phyloP scores from a whole-genome alignment of 2,329 filamentous ascomycete genomes.

The Coniochaeta sp. region DNA sequence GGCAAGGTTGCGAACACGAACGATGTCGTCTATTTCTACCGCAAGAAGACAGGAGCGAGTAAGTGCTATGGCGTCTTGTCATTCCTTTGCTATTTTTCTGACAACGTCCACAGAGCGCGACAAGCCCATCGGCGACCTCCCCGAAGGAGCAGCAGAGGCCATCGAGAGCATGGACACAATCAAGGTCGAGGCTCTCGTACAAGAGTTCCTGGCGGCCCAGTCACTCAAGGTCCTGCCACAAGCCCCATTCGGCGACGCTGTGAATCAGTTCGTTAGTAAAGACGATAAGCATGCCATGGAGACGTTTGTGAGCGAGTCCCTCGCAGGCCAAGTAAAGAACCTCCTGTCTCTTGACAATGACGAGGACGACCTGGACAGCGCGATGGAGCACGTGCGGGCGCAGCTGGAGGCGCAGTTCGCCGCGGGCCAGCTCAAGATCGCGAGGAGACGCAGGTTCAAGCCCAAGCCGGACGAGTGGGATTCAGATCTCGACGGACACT shows the following conservation, averaged over 20 bases:
- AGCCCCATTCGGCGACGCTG: conserved; percentile 86
- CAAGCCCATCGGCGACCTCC: conserved; percentile 41
- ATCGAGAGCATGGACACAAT: conserved; percentile 63
- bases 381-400: conserved; percentile 66
- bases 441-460: conserved; percentile 46
- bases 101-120: conserved; percentile 10
- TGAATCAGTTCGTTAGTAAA: conserved; percentile 88
- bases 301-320: conserved; percentile 65
- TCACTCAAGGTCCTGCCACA: conserved; percentile 89
- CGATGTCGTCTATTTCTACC: conserved; percentile 88
- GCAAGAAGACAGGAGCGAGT: conserved; percentile 66
- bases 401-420: conserved; percentile 66
- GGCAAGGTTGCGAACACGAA: conserved; percentile 90
- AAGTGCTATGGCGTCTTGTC: conserved; percentile 18
- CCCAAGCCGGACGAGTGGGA: conserved; percentile 80
- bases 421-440: conserved; percentile 52
- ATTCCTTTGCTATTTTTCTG: not conserved
- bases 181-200: conserved; percentile 82
- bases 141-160: conserved; percentile 57
- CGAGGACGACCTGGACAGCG: conserved; percentile 62
- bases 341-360: conserved; percentile 61
- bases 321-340: conserved; percentile 63
- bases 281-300: conserved; percentile 93
- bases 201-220: conserved; percentile 80
- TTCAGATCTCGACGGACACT: conserved; percentile 78